Conservation (phyloP, 202 grass and related monocot species). For the Hordeum pubiflorum region DNA sequence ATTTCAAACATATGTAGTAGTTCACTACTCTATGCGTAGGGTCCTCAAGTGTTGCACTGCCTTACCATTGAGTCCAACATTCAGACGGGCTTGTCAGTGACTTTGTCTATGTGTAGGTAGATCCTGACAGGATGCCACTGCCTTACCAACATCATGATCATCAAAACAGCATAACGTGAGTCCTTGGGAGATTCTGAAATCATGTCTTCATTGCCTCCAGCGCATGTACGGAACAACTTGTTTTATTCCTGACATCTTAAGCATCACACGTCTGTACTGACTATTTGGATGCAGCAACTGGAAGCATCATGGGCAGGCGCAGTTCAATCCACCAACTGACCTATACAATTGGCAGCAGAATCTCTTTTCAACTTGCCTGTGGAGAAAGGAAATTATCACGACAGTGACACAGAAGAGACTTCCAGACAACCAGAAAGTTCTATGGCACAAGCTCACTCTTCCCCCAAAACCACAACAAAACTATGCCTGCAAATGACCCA, state of each 20-base stretch:
- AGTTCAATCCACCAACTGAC: constrained; percentile 2
- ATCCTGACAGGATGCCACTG: not conserved
- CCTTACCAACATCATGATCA: not conserved
- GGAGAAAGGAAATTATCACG: not conserved
- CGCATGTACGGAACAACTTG: not conserved
- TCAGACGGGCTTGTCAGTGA: not conserved
- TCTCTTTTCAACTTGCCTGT: not conserved
- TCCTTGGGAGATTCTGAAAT: not conserved
- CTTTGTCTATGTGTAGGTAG: not conserved
- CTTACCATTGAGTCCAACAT: not conserved
- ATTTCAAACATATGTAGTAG: not conserved
- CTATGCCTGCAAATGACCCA: not conserved
- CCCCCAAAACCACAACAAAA: not conserved
- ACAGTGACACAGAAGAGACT: not conserved
- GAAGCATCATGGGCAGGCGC: constrained; percentile 2
- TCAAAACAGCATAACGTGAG: not conserved
- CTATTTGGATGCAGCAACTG: not conserved
- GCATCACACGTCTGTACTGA: not conserved
- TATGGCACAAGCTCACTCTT: not conserved
- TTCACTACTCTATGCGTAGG: not conserved
- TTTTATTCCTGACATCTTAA: constrained; percentile 1
- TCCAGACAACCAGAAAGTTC: constrained; percentile 3
- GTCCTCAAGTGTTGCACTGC: not conserved
- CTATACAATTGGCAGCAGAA: not conserved
- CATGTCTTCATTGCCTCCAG: not conserved